Evolutionary conservation across 345 rosid species (phyloP), one percentile per base, ranked within the genome.

Genomic region (Stellera chamaejasme): DNA sequence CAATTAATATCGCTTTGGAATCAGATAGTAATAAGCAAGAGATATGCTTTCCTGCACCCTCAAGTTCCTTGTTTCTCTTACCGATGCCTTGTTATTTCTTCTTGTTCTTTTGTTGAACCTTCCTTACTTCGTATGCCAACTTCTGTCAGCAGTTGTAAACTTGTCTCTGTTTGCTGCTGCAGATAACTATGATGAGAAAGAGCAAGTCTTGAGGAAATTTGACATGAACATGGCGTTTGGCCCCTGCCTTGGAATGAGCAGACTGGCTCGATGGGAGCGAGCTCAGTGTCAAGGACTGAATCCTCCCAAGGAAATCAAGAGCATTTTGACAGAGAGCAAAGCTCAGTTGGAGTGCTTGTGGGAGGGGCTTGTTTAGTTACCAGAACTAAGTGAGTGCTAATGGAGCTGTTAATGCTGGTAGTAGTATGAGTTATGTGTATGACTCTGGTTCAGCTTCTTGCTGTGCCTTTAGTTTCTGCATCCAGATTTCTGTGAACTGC

Each of bases 181-280:
- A 90, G 95, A 64, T 32, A 85, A 67, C 54, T 69, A 64, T 43
- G 76, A 63, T 25, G 60, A 75, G 55, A 36, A 60, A 12, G 95
- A 87, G 68, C 75, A 71, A 48, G 66, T 71, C 45, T 60, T 87
- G 43, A 80, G 80, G 75, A 82, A 84, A 48, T 90, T 90, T 58
- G 95, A 90, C 74, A 79, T 90, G 90, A 74, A 82, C 82, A 82
- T 83, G 75, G 75, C 83, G 0, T 90, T 79, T 13, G 97, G 97
- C 25, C 97, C 95, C 0, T 90, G 97, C 59, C 46, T 84, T 46
- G 93, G 97, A 47, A 82, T 90, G 80, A 69, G 74, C 27, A 73
- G 95, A 58, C 47, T 76, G 50, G 86, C 52, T 42, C 76, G 95
- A 1, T 90, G 83, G 90, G 88, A 87, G 59, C 91, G 93, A 25